These are phyloP conservation scores for Boletus semigastroideus DNA, from an alignment of 1,284 basidiomycete genomes.

Conservation along the genomic window DNA sequence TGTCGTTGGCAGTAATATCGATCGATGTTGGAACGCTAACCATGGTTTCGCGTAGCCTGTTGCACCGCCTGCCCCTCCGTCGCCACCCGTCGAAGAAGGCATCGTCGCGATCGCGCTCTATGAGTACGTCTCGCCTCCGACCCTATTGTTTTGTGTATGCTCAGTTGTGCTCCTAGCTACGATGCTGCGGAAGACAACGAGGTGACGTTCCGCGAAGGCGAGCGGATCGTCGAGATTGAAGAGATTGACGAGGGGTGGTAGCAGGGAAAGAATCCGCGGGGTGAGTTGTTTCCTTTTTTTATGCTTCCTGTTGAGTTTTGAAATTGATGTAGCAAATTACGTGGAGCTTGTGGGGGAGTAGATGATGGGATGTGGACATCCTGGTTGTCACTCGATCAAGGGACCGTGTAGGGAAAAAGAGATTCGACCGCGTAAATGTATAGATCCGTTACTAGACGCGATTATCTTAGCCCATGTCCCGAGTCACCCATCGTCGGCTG, in stretches of 20 bases:
- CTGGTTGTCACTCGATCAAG: too few relatives aligned
- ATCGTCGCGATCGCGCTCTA: constrained; percentile 72
- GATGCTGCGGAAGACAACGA: constrained; percentile 90
- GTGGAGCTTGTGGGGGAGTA: constrained; percentile 21
- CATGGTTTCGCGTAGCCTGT: constrained; percentile 35
- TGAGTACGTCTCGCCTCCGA: constrained; percentile 52
- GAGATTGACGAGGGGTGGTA: constrained; percentile 86
- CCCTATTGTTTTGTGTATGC: neutral
- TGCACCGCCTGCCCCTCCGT: constrained; percentile 38
- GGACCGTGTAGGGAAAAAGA: too few relatives aligned
- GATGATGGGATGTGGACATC: neutral
- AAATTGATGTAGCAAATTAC: constrained; percentile 20
- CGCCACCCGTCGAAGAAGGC: constrained; percentile 50
- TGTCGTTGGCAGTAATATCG: neutral
- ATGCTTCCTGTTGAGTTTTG: neutral
- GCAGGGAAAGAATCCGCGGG: constrained; percentile 67
- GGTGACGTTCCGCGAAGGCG: constrained; percentile 80
- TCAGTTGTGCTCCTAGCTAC: constrained; percentile 43
- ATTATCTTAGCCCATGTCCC: too few relatives aligned
- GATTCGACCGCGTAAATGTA: too few relatives aligned
- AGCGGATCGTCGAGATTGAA: constrained; percentile 72
- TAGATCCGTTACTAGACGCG: too few relatives aligned
- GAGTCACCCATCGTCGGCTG: too few relatives aligned
- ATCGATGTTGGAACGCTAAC: neutral
- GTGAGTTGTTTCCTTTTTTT: constrained; percentile 44